A percentile compares a stretch with the other conserved stretches of the same genome.
Conservation (phyloP, 352 stramenopile genomes). For the Halophytophthora polymorphica region DNA sequence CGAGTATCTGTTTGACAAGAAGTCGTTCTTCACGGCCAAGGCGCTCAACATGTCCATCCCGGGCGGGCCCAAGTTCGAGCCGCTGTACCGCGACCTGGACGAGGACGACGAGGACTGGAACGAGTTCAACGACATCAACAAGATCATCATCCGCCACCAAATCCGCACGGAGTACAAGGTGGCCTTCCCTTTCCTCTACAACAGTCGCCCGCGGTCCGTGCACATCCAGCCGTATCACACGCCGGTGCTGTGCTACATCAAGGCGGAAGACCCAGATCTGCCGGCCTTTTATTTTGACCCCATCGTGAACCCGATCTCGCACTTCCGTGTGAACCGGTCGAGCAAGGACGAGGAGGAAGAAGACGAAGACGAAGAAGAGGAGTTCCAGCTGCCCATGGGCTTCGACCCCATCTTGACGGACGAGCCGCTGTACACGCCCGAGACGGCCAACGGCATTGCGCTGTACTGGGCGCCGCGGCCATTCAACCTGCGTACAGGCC, state of each 20-base stretch:
- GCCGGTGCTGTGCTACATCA: constrained; percentile 96
- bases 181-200: constrained; percentile 99
- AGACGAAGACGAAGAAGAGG: constrained; percentile 84
- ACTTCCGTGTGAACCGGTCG: constrained; percentile 84
- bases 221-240: constrained; percentile 96
- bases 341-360: constrained; percentile 47
- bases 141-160: constrained; percentile 99
- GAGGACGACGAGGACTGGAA: constrained; percentile 99
- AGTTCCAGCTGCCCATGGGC: constrained; percentile 85
- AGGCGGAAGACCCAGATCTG: constrained; percentile 93
- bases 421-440: constrained; percentile 93
- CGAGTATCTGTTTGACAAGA: constrained; percentile 92
- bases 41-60: constrained; percentile 99
- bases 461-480: constrained; percentile 97
- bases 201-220: constrained; percentile 95
- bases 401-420: constrained; percentile 92
- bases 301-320: constrained; percentile 97
- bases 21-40: constrained; percentile 99
- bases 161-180: constrained; percentile 99
- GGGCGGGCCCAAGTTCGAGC: constrained; percentile 99
- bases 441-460: constrained; percentile 96
- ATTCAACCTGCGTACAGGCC: constrained; percentile 97
- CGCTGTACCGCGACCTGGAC: constrained; percentile 97
- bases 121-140: constrained; percentile 99
- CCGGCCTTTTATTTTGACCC: constrained; percentile 97